Evolutionary conservation across 495 filamentous ascomycete genomes (phyloP).

Genomic region (Lichenothelia convexa): DNA sequence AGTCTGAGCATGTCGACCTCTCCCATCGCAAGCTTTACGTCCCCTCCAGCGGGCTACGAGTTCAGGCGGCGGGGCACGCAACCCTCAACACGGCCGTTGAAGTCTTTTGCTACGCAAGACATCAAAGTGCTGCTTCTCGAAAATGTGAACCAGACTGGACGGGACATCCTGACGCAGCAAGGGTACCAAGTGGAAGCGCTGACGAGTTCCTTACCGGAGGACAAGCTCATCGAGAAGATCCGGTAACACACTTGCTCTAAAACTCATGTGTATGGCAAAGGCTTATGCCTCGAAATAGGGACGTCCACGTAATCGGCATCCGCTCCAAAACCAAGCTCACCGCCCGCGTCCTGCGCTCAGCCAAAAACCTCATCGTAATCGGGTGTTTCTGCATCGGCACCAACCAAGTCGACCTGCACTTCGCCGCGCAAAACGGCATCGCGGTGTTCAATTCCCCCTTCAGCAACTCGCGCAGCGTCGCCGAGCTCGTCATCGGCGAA

Average conservation of each 20-base stretch:
- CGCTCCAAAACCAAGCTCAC: conserved; percentile 94
- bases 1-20: conserved; percentile 38
- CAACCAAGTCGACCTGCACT: conserved; percentile 90
- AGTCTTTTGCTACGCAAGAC: conserved; percentile 87
- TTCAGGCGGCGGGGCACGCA: conserved; percentile 6
- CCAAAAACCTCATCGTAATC: conserved; percentile 85
- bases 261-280: not conserved
- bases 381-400: conserved; percentile 99
- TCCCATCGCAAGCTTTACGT: conserved; percentile 46
- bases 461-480: conserved; percentile 91
- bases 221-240: conserved; percentile 92
- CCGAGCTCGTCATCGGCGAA: conserved; percentile 85
- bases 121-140: conserved; percentile 93
- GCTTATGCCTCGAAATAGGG: conserved; percentile 27
- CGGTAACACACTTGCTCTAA: conserved; percentile 28
- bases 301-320: conserved; percentile 95
- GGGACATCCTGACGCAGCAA: conserved; percentile 61
- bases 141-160: conserved; percentile 84
- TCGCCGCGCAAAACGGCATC: conserved; percentile 79
- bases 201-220: conserved; percentile 77
- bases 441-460: conserved; percentile 99
- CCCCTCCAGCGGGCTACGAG: conserved; percentile 33
- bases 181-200: conserved; percentile 92
- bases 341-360: conserved; percentile 65
- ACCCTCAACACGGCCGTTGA: conserved; percentile 58